Conservation (phyloP, 768 basidiomycete genomes). For the Trametes punicea region DNA sequence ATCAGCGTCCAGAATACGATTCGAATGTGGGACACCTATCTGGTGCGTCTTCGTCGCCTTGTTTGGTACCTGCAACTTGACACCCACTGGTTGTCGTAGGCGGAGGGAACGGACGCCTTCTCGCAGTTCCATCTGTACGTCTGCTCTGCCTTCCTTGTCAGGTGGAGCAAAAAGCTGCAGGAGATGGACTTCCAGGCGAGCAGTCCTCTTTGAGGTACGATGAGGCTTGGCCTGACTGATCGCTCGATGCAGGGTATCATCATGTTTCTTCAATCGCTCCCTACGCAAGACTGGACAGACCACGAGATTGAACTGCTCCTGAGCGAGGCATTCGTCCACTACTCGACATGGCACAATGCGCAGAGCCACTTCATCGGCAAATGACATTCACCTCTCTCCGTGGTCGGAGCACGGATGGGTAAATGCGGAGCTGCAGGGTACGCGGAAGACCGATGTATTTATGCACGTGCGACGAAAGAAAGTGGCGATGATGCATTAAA, state of each 20-base stretch:
- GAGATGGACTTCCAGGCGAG: constrained; percentile 98
- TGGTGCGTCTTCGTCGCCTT: constrained; percentile 53
- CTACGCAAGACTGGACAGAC: constrained; percentile 92
- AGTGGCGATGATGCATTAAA: neutral
- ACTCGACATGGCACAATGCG: constrained; percentile 90
- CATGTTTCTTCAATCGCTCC: constrained; percentile 94
- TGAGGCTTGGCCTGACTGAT: neutral
- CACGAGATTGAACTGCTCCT: constrained; percentile 94
- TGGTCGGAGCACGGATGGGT: neutral
- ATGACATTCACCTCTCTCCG: constrained; percentile 18
- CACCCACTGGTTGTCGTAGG: constrained; percentile 42
- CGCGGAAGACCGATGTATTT: constrained; percentile 16
- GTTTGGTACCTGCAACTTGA: neutral
- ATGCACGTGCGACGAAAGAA: constrained; percentile 16
- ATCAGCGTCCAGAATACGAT: constrained; percentile 96
- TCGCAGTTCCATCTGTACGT: constrained; percentile 99
- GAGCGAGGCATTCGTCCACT: constrained; percentile 92
- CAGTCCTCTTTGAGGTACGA: neutral
- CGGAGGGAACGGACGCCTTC: constrained; percentile 96
- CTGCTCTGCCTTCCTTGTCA: constrained; percentile 94
- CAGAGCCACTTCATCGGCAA: constrained; percentile 80
- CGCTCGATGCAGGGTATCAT: constrained; percentile 78
- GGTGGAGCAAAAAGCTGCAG: constrained; percentile 90
- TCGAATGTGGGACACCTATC: constrained; percentile 99
- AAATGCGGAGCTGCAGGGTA: neutral